Percentiles rank a stretch among this genome's conserved stretches.
Conservation (phyloP, 495 filamentous ascomycete species). For the Lepraria neglecta region DNA sequence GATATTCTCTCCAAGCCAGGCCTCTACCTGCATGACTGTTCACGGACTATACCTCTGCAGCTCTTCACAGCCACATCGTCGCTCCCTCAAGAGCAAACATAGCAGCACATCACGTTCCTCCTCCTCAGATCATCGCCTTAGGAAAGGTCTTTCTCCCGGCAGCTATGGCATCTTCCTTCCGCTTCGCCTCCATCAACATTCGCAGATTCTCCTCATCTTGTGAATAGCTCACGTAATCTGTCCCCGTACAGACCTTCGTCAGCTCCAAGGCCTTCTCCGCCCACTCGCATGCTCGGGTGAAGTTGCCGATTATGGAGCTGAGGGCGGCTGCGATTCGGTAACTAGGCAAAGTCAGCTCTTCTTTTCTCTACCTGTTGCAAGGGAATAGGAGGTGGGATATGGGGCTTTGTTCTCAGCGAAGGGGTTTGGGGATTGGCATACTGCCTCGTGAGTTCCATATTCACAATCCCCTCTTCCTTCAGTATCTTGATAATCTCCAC, state of each 20-base stretch:
- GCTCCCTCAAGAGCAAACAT: no score
- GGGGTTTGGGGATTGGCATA: not conserved
- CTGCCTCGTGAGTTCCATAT: slow-evolving; percentile 11
- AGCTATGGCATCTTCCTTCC: no score
- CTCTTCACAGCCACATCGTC: no score
- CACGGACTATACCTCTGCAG: no score
- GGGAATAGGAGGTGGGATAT: no score
- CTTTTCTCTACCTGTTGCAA: no score
- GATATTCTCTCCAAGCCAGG: no score
- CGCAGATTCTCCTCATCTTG: not conserved
- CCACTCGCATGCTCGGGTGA: not conserved
- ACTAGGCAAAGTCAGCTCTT: not conserved
- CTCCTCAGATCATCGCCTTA: no score
- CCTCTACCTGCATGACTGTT: no score
- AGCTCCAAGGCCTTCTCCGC: not conserved
- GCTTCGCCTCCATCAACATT: not conserved
- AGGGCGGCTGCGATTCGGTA: not conserved
- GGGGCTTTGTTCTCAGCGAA: no score
- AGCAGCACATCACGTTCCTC: no score
- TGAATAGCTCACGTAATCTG: not conserved
- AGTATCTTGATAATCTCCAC: not conserved
- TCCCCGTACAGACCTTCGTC: slow-evolving; percentile 2
- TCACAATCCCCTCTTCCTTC: not conserved
- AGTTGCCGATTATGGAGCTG: not conserved
- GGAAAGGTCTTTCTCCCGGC: no score